phyloP scores from a whole-genome alignment of 768 basidiomycete species.

The Pleurotus giganteus region DNA sequence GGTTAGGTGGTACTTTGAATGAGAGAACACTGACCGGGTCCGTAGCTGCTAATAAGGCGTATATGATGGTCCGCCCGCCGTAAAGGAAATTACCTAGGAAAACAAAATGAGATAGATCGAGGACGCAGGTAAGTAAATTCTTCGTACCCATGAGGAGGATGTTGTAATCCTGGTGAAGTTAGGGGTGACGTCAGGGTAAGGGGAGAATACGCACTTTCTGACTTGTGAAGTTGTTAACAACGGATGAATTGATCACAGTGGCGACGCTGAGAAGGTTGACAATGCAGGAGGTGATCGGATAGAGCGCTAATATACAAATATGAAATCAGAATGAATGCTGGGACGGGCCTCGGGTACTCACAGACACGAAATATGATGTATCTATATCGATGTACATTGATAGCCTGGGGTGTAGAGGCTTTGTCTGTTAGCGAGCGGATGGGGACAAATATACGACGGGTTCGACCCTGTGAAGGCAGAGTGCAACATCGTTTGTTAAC shows the following conservation, averaged over 20 bases:
- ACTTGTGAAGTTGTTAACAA: neutral
- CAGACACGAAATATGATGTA: constrained; percentile 12
- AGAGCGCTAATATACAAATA: constrained; percentile 5
- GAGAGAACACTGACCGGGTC: constrained; percentile 13
- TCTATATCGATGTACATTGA: constrained; percentile 6
- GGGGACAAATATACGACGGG: neutral
- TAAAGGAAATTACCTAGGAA: neutral
- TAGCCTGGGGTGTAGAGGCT: neutral
- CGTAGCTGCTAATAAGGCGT: constrained; percentile 11
- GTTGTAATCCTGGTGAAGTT: neutral
- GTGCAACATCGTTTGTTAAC: too few species aligned
- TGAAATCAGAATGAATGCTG: neutral
- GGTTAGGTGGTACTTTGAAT: neutral
- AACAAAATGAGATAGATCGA: neutral
- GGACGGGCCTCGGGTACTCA: neutral
- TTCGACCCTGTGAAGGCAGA: neutral
- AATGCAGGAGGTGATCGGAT: constrained; percentile 9
- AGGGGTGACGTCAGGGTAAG: too few species aligned
- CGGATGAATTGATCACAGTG: constrained; percentile 2
- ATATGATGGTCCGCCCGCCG: constrained; percentile 7
- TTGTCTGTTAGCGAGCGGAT: neutral
- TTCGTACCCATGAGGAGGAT: neutral
- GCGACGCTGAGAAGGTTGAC: constrained; percentile 9
- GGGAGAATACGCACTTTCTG: neutral
- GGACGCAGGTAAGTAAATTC: too few species aligned